These are phyloP conservation scores for Miscanthus lutarioriparius DNA, from an alignment of 176 grass and related monocot genomes.

Conservation along the genomic window DNA sequence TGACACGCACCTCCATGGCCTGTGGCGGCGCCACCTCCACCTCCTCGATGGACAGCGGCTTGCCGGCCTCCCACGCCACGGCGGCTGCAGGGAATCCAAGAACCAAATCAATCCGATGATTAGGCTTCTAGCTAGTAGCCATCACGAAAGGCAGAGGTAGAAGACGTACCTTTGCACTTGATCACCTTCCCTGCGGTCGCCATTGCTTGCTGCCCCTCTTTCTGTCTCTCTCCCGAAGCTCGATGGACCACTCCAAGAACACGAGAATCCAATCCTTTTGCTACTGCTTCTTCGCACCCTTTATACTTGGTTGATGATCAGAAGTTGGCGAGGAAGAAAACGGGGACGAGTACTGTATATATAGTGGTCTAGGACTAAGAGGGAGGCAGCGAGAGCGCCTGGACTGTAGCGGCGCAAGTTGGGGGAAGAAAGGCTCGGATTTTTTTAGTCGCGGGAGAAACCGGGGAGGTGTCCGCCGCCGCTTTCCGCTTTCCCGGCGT, in stretches of 20 bases:
- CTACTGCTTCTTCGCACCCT: neutral
- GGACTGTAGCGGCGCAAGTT: slow-evolving; percentile 14
- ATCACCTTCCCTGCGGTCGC: slow-evolving; percentile 79
- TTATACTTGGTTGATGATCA: neutral
- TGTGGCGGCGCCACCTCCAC: slow-evolving; percentile 89
- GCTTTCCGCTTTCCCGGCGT: neutral
- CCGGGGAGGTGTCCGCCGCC: neutral
- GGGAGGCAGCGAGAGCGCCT: neutral
- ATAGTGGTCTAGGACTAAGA: neutral
- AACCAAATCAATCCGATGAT: neutral
- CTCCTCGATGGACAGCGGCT: slow-evolving; percentile 78
- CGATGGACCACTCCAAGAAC: neutral
- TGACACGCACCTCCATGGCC: slow-evolving; percentile 83
- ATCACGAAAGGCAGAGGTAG: neutral
- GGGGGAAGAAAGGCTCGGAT: neutral
- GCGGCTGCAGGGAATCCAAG: slow-evolving; percentile 47
- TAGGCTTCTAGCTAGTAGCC: neutral
- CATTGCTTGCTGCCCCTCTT: slow-evolving; percentile 34
- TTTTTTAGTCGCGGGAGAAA: neutral
- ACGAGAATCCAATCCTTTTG: neutral
- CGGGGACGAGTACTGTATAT: neutral
- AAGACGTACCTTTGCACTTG: slow-evolving; percentile 65
- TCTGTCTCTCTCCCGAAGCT: neutral
- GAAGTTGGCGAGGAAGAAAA: slow-evolving; percentile 23
- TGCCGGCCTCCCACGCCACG: slow-evolving; percentile 85